Percentiles rank a stretch among this genome's conserved stretches.
These are phyloP conservation scores for Nicotiana obtusifolia DNA, from an alignment of 257 asterid species.

Conservation along the genomic window DNA sequence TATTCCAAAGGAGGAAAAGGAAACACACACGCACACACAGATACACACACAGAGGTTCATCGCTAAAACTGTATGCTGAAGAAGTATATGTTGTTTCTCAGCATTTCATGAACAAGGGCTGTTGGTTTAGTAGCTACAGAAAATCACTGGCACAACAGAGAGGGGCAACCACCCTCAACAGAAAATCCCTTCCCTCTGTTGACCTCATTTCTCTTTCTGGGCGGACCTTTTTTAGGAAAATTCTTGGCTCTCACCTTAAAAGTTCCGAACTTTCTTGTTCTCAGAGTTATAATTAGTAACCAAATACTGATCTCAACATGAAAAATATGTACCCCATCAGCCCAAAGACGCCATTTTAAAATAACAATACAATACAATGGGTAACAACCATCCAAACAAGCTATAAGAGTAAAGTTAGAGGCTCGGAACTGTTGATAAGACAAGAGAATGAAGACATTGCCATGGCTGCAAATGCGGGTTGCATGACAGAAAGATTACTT, in stretches of 20 bases:
- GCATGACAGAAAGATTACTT: too few relatives aligned
- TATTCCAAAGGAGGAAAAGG: neutral
- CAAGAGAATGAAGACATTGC: too few relatives aligned
- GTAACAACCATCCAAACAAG: too few relatives aligned
- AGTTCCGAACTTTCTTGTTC: neutral
- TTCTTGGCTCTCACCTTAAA: neutral
- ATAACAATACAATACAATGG: too few relatives aligned
- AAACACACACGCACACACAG: neutral
- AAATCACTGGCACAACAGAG: neutral
- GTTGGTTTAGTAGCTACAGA: neutral
- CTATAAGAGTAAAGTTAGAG: too few relatives aligned
- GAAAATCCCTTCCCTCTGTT: neutral
- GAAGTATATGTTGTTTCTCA: neutral
- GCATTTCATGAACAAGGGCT: neutral
- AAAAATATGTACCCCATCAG: neutral
- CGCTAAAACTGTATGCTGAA: neutral
- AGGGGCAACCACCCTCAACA: neutral
- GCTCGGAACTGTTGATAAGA: too few relatives aligned
- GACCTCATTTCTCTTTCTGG: neutral
- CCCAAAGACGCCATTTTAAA: neutral
- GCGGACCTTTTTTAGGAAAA: neutral
- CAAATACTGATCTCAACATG: neutral
- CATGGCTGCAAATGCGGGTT: too few relatives aligned
- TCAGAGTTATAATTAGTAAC: too few relatives aligned
- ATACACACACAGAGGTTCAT: neutral